These are phyloP conservation scores for Austroboletus niveus DNA, from an alignment of 1,284 basidiomycete species.

Conservation along the genomic window DNA sequence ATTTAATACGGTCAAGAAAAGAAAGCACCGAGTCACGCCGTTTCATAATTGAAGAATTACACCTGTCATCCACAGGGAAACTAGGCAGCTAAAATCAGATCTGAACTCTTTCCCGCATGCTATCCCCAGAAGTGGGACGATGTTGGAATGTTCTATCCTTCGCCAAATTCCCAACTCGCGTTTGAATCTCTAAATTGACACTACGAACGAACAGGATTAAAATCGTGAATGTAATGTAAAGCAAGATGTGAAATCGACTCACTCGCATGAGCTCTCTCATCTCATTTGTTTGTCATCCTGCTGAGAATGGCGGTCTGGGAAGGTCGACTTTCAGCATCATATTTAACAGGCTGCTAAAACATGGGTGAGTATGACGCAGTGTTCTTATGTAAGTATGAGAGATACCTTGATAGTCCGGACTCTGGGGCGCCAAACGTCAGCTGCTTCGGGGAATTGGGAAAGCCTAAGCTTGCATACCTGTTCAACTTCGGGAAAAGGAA, in stretches of 20 bases:
- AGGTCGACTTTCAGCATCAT: no score
- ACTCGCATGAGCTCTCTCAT: not conserved
- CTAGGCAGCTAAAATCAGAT: conserved; percentile 7
- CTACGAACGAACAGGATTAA: no score
- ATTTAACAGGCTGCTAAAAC: no score
- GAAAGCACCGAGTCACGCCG: not conserved
- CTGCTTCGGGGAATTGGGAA: no score
- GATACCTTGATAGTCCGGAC: no score
- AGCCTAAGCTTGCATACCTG: no score
- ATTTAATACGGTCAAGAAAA: not conserved
- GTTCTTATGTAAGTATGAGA: no score
- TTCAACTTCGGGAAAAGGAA: no score
- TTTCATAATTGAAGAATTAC: conserved; percentile 2
- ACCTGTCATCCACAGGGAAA: conserved; percentile 7
- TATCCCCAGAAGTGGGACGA: not conserved
- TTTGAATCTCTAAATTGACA: conserved; percentile 5
- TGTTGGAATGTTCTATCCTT: conserved; percentile 2
- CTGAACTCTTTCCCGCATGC: not conserved
- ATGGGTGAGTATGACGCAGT: no score
- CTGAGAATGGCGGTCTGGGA: no score
- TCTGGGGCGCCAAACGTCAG: no score
- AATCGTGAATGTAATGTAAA: not conserved
- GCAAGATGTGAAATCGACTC: not conserved
- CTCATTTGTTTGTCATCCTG: not conserved
- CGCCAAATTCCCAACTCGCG: conserved; percentile 7